Base-by-base conservation (phyloP, 352 stramenopile genomes). In the Phytophthora multivora region DNA sequence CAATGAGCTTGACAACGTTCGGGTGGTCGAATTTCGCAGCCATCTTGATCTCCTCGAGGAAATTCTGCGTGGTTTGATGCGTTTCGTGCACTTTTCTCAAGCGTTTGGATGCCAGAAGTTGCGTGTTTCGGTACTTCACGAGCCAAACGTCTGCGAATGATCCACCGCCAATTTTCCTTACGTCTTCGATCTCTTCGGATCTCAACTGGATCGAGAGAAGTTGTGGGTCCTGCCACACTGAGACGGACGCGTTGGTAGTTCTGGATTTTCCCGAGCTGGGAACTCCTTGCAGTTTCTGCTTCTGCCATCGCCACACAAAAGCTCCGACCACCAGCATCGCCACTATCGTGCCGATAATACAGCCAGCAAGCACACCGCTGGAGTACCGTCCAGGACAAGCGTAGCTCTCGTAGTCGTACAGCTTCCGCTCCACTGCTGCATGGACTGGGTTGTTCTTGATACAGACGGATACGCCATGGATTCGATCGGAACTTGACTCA, bases 21-120 rank as follows among this genome's bases (percentile, higher is more conserved):
- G 67, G 70, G 30, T 83, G 77, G 41, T 78, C 62, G 39, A 85
- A 69, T 25, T 63, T 72, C 13, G 67, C 52, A 23, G 71, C 69
- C 39, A 85, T 57, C 39, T 83, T 80, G 60, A 88, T 84, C 51
- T 86, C 75, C 0, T 71, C 26, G 13, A 83, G 43, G 39, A 88
- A 78, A 12, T 42, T 62, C 21, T 80, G 55, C 6, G 65, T 74
- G 39, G 58, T 66, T 56, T 75, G 51, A 3, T 49, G 53, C 2
- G 47, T 58, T 19, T 59, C 52, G 26, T 54, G 26, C 18, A 68
- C 51, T 5, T 69, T 66, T 18, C 69, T 63, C n/a, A 83, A 63
- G 1, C 71, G 73, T 42, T 86, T 83, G 0, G 76, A 68, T 5
- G 73, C 71, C 2, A 74, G 35, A 3, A 77, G 31, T 12, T 71